phyloP scores from a whole-genome alignment of 1,139 yeast genomes.

The Geotrichum europaeum region DNA sequence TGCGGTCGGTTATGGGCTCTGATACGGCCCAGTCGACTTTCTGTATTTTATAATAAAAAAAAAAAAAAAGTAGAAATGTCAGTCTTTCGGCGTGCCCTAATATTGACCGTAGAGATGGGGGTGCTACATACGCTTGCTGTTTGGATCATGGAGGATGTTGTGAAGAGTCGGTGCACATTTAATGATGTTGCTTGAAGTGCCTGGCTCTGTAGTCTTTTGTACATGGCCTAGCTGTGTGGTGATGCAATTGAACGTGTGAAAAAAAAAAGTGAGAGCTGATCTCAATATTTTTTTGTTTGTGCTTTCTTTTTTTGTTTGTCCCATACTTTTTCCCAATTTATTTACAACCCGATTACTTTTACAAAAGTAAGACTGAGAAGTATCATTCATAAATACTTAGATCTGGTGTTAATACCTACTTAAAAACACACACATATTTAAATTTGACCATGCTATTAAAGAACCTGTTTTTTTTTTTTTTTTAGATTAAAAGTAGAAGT shows the following conservation, averaged over 20 bases:
- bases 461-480: too few species aligned
- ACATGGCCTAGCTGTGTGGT: not conserved
- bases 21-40: slow-evolving; percentile 52
- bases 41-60: not conserved
- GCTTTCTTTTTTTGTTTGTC: too few species aligned
- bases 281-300: not conserved
- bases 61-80: not conserved
- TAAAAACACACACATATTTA: too few species aligned
- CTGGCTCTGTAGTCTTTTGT: not conserved
- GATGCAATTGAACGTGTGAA: not conserved
- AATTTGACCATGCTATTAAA: too few species aligned
- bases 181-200: not conserved
- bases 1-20: slow-evolving; percentile 67
- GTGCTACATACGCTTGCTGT: not conserved
- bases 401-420: too few species aligned
- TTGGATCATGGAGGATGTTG: not conserved
- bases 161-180: not conserved
- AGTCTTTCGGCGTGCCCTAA: not conserved
- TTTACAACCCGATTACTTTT: too few species aligned
- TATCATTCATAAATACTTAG: too few species aligned
- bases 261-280: not conserved
- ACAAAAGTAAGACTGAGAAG: too few species aligned
- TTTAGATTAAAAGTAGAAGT: too few species aligned
- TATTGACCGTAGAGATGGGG: not conserved
- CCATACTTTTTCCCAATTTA: too few species aligned